Evolutionary conservation across 2,329 filamentous ascomycete species (phyloP).

Genomic region (Neofusicoccum sp.): DNA sequence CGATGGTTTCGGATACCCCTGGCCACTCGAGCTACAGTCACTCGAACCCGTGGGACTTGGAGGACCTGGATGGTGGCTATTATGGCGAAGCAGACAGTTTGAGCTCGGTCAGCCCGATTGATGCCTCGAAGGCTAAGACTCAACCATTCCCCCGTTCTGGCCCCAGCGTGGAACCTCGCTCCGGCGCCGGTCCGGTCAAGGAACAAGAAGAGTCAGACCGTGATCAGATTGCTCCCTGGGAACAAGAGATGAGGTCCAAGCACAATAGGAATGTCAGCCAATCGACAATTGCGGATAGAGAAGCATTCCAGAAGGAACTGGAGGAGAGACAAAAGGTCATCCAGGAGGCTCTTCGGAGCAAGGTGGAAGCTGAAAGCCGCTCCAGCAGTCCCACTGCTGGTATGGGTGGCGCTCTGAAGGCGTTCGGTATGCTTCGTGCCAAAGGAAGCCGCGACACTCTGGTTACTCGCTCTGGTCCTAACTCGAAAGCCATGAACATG

Average conservation of each 20-base stretch:
- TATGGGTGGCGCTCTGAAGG: constrained; percentile 47
- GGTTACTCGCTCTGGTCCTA: constrained; percentile 48
- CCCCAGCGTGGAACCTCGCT: neutral
- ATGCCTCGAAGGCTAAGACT: constrained; percentile 27
- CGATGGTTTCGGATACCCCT: constrained; percentile 36
- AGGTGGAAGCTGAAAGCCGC: constrained; percentile 60
- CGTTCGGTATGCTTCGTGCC: constrained; percentile 62
- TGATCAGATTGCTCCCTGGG: constrained; percentile 36
- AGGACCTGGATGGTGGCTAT: constrained; percentile 46
- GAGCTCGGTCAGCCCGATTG: constrained; percentile 36
- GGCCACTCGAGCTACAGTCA: constrained; percentile 50
- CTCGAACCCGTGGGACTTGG: constrained; percentile 56
- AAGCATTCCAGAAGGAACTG: constrained; percentile 72
- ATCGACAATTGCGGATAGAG: constrained; percentile 56
- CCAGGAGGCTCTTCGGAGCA: constrained; percentile 69
- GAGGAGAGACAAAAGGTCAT: constrained; percentile 69
- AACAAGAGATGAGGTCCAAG: constrained; percentile 47
- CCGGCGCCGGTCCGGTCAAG: neutral
- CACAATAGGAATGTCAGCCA: constrained; percentile 52
- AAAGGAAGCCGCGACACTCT: constrained; percentile 70
- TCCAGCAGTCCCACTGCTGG: constrained; percentile 38
- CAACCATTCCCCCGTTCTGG: constrained; percentile 2
- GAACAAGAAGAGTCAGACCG: neutral
- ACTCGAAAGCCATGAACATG: constrained; percentile 60
- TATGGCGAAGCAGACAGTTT: constrained; percentile 36